These are phyloP conservation scores for Xylariaceae sp. DNA, from an alignment of 2,329 filamentous ascomycete species.

Conservation along the genomic window DNA sequence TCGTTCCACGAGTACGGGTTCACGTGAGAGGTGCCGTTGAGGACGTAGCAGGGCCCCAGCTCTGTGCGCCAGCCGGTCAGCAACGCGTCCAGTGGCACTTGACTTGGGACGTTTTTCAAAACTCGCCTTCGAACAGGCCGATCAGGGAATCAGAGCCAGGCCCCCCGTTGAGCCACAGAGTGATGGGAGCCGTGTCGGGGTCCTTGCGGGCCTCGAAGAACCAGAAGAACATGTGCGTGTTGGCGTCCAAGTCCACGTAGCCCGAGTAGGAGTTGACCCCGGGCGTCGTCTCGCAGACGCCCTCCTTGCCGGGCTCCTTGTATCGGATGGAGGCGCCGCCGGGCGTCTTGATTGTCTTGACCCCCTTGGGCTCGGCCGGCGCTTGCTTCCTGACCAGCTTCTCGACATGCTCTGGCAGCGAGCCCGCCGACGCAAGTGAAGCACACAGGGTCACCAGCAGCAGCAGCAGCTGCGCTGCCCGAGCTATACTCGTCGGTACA, in stretches of 20 bases:
- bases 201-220: conserved; percentile 36
- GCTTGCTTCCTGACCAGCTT: conserved; percentile 23
- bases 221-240: conserved; percentile 37
- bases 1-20: conserved; percentile 17
- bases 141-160: conserved; percentile 49
- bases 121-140: conserved; percentile 37
- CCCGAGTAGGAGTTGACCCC: conserved; percentile 41
- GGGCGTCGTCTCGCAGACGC: conserved; percentile 43
- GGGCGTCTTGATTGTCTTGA: conserved; percentile 36
- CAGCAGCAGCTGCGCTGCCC: conserved; percentile 9
- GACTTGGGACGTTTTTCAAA: not conserved
- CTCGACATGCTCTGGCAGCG: conserved; percentile 15
- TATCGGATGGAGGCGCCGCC: conserved; percentile 39
- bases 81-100: conserved; percentile 1
- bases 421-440: conserved; percentile 11
- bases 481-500: no score
- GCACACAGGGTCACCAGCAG: conserved; percentile 9
- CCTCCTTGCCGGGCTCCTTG: conserved; percentile 39
- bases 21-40: conserved; percentile 17
- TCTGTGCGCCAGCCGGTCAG: no score
- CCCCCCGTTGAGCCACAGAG: conserved; percentile 43
- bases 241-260: conserved; percentile 21
- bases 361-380: conserved; percentile 32
- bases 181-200: conserved; percentile 32
- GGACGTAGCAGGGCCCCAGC: conserved; percentile 21